phyloP scores from a whole-genome alignment of 2,329 filamentous ascomycete genomes.

The Eutypa lata region DNA sequence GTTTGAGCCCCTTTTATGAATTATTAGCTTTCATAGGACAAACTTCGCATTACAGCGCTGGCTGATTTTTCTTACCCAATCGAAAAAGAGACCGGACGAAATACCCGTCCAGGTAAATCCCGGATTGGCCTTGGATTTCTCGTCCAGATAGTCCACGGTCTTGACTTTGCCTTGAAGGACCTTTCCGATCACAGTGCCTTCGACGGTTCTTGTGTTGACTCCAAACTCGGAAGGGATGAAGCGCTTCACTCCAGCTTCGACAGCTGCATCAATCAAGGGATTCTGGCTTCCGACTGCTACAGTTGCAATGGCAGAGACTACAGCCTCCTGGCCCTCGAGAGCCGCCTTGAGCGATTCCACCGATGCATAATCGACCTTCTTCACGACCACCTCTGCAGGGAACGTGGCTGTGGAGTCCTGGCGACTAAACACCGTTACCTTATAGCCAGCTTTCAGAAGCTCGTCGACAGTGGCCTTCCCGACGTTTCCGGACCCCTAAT shows the following conservation, averaged over 20 bases:
- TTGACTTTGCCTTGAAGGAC: conserved; percentile 25
- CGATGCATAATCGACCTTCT: conserved; percentile 45
- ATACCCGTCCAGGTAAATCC: conserved; percentile 59
- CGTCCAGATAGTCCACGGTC: conserved; percentile 49
- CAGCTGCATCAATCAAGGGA: conserved; percentile 51
- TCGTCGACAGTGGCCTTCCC: conserved; percentile 24
- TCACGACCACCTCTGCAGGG: conserved; percentile 34
- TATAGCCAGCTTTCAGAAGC: conserved; percentile 35
- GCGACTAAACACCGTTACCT: conserved; percentile 49
- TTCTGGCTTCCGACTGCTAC: conserved; percentile 41
- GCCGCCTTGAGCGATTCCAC: conserved; percentile 41
- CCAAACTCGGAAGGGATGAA: conserved; percentile 56
- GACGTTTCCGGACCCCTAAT: conserved; percentile 30
- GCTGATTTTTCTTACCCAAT: conserved; percentile 44
- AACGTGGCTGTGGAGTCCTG: conserved; percentile 35
- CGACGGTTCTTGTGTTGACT: conserved; percentile 27
- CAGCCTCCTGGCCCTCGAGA: conserved; percentile 52
- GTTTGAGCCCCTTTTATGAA: conserved; percentile 39
- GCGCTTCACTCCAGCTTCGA: conserved; percentile 53
- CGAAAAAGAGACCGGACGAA: conserved; percentile 58
- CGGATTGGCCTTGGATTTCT: conserved; percentile 39
- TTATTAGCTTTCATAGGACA: background rate
- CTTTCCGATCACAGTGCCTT: conserved; percentile 15
- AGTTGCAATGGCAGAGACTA: conserved; percentile 47
- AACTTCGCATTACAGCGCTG: background rate